Evolutionary conservation across 2,329 filamentous ascomycete genomes (phyloP).

Genomic region (Sporothrix globosa): DNA sequence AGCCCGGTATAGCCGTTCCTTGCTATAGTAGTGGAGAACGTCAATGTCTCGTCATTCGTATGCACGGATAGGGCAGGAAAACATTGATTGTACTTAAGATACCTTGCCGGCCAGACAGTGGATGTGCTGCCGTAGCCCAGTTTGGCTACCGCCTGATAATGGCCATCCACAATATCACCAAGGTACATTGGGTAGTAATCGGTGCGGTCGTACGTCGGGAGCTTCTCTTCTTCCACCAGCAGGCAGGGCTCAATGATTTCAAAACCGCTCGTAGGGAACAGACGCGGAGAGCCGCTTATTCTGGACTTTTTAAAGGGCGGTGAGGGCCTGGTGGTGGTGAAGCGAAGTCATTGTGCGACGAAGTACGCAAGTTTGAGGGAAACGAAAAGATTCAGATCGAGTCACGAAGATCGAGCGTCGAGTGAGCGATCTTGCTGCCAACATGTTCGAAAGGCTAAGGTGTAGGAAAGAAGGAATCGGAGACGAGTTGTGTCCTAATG

Average conservation of each 20-base stretch:
- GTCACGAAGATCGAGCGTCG: background rate
- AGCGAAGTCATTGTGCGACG: conserved; percentile 6
- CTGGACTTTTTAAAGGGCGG: background rate
- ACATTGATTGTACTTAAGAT: background rate
- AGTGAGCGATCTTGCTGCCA: background rate
- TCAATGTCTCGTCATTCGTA: no score
- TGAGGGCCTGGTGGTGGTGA: background rate
- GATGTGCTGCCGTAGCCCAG: conserved; percentile 17
- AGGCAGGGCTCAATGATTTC: conserved; percentile 14
- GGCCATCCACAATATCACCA: conserved; percentile 14
- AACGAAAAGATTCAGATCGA: background rate
- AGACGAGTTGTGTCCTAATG: background rate
- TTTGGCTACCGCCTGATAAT: conserved; percentile 20
- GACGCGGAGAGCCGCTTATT: background rate
- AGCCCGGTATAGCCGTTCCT: background rate
- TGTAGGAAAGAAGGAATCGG: conserved; percentile 12
- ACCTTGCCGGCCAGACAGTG: conserved; percentile 12
- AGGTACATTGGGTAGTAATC: conserved; percentile 11
- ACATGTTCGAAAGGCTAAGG: background rate
- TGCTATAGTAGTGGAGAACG: background rate
- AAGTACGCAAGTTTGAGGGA: background rate
- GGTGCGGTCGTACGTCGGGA: conserved; percentile 8
- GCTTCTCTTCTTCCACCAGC: conserved; percentile 8
- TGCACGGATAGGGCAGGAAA: background rate
- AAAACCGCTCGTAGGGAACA: background rate